A percentile compares a stretch with the other conserved stretches of the same genome.
Conservation (phyloP, 2,329 filamentous ascomycete genomes). For the Pseudocercospora cruenta region DNA sequence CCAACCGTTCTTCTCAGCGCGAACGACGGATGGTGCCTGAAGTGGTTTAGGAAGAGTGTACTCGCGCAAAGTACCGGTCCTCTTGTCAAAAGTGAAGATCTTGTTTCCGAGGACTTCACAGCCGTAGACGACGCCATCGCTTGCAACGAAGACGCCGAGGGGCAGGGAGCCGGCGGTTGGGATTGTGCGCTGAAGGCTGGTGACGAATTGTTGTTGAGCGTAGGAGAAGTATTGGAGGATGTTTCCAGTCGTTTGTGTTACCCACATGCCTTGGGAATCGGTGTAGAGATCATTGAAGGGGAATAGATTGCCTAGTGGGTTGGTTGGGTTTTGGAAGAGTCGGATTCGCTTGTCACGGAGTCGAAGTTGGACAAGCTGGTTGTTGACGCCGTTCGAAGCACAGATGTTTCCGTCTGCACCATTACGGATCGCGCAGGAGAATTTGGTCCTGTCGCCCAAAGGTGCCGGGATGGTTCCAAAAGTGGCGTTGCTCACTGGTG, state of each 20-base stretch:
- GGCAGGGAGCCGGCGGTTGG: constrained; percentile 22
- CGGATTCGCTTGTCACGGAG: constrained; percentile 11
- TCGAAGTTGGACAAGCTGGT: constrained; percentile 28
- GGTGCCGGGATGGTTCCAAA: constrained; percentile 4
- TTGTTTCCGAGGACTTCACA: constrained; percentile 25
- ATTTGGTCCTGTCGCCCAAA: constrained; percentile 13
- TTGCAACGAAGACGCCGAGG: constrained; percentile 25
- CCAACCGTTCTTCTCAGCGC: constrained; percentile 22
- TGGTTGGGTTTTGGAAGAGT: constrained; percentile 26
- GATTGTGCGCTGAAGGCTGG: constrained; percentile 16
- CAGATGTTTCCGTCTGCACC: constrained; percentile 30
- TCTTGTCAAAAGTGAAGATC: constrained; percentile 22
- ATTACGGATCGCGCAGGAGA: constrained; percentile 23
- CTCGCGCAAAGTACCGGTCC: constrained; percentile 13
- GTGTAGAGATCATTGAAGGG: constrained; percentile 29
- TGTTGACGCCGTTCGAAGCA: constrained; percentile 27
- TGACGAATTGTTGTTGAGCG: constrained; percentile 21
- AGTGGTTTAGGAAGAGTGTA: constrained; percentile 18
- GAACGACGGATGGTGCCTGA: constrained; percentile 25
- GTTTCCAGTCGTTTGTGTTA: constrained; percentile 29
- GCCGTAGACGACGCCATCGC: constrained; percentile 23
- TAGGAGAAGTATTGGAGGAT: constrained; percentile 24
- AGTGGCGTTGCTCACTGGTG: constrained; percentile 9
- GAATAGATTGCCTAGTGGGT: constrained; percentile 26
- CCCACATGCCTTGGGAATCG: constrained; percentile 26